Conservation (phyloP, 257 asterid species). For the Capsicum baccatum region DNA sequence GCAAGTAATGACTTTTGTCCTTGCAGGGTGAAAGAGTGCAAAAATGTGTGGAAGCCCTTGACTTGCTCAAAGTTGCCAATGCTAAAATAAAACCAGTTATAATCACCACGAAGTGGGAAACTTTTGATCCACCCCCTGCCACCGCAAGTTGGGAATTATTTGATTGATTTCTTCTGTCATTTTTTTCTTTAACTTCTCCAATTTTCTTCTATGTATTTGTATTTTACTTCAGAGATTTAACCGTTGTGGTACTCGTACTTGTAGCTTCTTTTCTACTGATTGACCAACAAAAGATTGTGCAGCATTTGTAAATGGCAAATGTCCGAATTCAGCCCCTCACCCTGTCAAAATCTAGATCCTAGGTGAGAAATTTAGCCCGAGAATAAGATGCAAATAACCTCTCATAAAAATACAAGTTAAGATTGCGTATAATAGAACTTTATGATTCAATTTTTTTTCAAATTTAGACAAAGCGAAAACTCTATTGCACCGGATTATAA, state of each 20-base stretch:
- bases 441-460: no score
- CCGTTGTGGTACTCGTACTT: not conserved
- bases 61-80: conserved; percentile 58
- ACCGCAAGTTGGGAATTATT: conserved; percentile 60
- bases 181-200: not conserved
- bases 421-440: no score
- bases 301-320: not conserved
- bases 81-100: conserved; percentile 44
- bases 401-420: no score
- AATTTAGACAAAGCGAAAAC: no score
- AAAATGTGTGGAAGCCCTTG: conserved; percentile 68
- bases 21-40: conserved; percentile 64
- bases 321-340: conserved; percentile 12
- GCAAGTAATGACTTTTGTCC: not conserved
- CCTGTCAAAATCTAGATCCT: not conserved
- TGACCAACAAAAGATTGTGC: not conserved
- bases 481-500: no score
- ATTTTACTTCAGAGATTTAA: not conserved
- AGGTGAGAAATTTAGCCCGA: not conserved
- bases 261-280: conserved; percentile 1
- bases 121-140: conserved; percentile 45
- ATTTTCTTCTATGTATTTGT: not conserved
- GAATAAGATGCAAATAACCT: not conserved
- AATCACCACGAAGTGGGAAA: conserved; percentile 52
- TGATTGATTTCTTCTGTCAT: conserved; percentile 40